A percentile compares a stretch with the other conserved stretches of the same genome.
Evolutionary conservation across 768 basidiomycete species (phyloP).

Genomic region (Boletus sp.): DNA sequence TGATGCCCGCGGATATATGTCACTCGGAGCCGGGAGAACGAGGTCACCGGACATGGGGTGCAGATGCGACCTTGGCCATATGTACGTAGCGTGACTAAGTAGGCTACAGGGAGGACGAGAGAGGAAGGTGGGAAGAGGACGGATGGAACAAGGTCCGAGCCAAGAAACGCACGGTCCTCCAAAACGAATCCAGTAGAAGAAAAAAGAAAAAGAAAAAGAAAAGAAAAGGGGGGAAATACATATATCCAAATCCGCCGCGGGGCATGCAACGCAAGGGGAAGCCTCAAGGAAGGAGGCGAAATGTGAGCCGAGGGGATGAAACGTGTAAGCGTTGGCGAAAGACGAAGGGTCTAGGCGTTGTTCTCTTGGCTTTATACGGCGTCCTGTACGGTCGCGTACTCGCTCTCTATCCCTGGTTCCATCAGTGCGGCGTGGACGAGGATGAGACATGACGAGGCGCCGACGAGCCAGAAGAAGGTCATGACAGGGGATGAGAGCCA

Average conservation of each 20-base stretch:
- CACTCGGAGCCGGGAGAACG: not conserved
- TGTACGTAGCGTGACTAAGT: not conserved
- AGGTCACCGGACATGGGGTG: not conserved
- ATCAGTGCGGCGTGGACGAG: slow-evolving; percentile 83
- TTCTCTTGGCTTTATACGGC: slow-evolving; percentile 32
- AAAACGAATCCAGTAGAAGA: no score
- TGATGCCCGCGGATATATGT: not conserved
- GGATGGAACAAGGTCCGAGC: not conserved
- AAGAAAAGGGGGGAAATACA: no score
- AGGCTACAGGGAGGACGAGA: not conserved
- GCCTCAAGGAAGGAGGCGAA: no score
- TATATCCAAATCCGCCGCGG: not conserved
- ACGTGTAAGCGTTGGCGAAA: not conserved
- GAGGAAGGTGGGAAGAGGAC: not conserved
- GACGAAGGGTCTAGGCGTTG: not conserved
- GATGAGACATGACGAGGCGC: slow-evolving; percentile 80
- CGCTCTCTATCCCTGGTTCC: slow-evolving; percentile 94
- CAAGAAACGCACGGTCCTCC: not conserved
- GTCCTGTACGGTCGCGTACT: slow-evolving; percentile 80
- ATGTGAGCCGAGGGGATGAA: not conserved
- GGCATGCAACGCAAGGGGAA: no score
- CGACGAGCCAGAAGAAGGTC: slow-evolving; percentile 94
- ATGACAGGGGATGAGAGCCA: slow-evolving; percentile 71
- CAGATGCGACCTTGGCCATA: not conserved
- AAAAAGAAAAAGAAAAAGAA: no score